Evolutionary conservation across 352 stramenopile genomes (phyloP).

Genomic region (Globisporangium abappressorium): DNA sequence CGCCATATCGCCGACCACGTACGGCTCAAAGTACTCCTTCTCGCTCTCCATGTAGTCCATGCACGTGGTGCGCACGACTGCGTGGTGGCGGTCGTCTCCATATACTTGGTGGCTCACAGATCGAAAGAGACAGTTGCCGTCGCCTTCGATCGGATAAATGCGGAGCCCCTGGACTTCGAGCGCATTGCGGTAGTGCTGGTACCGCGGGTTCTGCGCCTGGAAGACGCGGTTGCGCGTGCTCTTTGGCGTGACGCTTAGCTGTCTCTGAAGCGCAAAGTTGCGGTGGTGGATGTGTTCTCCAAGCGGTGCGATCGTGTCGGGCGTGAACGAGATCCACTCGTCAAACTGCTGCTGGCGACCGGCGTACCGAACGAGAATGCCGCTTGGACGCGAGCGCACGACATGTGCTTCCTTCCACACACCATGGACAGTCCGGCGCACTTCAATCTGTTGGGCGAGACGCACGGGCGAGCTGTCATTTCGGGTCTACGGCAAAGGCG

Average conservation of each 20-base stretch:
- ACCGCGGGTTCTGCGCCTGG: constrained; percentile 68
- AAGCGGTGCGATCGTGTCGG: constrained; percentile 45
- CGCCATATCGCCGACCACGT: constrained; percentile 84
- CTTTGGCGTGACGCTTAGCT: constrained; percentile 42
- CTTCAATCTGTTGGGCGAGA: constrained; percentile 67
- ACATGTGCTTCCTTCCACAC: constrained; percentile 70
- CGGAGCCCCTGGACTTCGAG: constrained; percentile 38
- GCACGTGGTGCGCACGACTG: constrained; percentile 84
- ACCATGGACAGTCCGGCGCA: constrained; percentile 36
- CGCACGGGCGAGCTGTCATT: constrained; percentile 63
- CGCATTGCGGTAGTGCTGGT: constrained; percentile 66
- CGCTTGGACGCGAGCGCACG: constrained; percentile 37
- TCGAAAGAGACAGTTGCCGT: constrained; percentile 98
- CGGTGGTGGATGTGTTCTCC: constrained; percentile 53
- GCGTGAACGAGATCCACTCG: constrained; percentile 68
- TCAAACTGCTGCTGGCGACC: constrained; percentile 65
- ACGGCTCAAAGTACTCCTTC: constrained; percentile 91
- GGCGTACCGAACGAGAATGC: constrained; percentile 66
- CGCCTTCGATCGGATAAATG: constrained; percentile 83
- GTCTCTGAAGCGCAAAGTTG: constrained; percentile 27
- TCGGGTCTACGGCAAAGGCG: constrained; percentile 24
- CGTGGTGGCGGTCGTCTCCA: constrained; percentile 89
- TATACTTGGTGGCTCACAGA: constrained; percentile 96
- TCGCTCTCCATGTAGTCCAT: constrained; percentile 96
- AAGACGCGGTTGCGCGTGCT: constrained; percentile 52